phyloP scores from a whole-genome alignment of 345 rosid species.

The Alliaria petiolata region DNA sequence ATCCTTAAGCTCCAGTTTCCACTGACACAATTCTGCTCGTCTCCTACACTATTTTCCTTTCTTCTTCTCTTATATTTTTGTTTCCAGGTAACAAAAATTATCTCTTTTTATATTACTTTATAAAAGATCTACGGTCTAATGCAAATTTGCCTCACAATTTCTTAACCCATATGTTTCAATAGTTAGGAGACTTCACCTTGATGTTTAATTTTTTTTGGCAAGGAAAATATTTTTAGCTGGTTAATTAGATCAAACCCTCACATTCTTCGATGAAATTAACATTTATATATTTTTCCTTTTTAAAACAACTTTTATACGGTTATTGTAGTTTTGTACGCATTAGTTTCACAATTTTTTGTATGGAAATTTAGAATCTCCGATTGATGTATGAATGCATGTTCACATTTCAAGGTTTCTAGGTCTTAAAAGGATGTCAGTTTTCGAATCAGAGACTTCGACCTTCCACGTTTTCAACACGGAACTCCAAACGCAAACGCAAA shows the following conservation, averaged over 20 bases:
- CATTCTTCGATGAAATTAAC: neutral
- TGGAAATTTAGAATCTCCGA: neutral
- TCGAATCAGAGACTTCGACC: conserved; percentile 23
- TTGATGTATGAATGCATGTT: conserved; percentile 24
- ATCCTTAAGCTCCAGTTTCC: conserved; percentile 26
- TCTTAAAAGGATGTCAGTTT: conserved; percentile 20
- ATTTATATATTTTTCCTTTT: too few species aligned
- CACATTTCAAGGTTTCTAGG: conserved; percentile 8
- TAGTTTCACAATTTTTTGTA: neutral
- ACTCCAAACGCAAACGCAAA: too few species aligned
- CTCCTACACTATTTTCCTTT: neutral
- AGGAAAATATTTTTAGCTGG: too few species aligned
- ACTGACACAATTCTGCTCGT: conserved; percentile 17
- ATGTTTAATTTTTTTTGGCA: too few species aligned
- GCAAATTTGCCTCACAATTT: neutral
- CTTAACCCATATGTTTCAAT: neutral
- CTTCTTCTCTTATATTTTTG: neutral
- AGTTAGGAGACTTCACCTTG: neutral
- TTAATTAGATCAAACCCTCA: neutral
- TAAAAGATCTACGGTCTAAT: neutral
- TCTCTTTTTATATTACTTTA: neutral
- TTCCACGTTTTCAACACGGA: conserved; percentile 21
- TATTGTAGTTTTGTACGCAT: neutral
- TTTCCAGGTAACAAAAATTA: conserved; percentile 25
- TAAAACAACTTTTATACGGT: neutral